Evolutionary conservation across 2,329 filamentous ascomycete species (phyloP).

Genomic region (Colletotrichum coccodes): DNA sequence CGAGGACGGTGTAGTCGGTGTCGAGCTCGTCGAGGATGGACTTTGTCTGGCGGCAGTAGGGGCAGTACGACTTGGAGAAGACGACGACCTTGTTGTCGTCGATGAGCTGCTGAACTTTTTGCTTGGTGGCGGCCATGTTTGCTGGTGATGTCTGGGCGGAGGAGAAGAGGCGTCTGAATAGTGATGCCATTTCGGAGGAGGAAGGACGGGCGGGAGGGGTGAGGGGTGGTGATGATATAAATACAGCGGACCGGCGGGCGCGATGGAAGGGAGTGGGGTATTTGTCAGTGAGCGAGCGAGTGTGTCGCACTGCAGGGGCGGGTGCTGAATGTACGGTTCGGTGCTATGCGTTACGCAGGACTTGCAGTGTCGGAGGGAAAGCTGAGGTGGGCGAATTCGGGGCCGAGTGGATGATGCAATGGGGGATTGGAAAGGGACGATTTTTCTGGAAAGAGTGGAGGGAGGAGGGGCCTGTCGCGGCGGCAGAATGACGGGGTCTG

Average conservation of each 20-base stretch:
- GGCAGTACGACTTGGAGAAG: conserved; percentile 98
- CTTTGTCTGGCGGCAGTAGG: conserved; percentile 89
- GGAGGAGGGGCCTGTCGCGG: neutral
- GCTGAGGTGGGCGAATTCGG: conserved; percentile 4
- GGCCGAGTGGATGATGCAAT: conserved; percentile 29
- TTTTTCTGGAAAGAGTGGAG: neutral
- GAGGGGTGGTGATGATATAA: conserved; percentile 13
- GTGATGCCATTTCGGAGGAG: conserved; percentile 67
- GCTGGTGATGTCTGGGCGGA: conserved; percentile 59
- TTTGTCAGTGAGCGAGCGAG: conserved; percentile 1
- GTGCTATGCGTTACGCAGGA: neutral
- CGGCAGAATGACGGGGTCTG: conserved; percentile 8
- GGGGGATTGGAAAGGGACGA: conserved; percentile 4
- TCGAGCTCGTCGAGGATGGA: conserved; percentile 73
- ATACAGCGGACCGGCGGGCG: neutral
- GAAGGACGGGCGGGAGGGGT: neutral
- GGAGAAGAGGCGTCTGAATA: conserved; percentile 75
- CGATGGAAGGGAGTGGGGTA: neutral
- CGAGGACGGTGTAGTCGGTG: conserved; percentile 79
- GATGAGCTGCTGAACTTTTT: conserved; percentile 87
- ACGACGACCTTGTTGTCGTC: conserved; percentile 91
- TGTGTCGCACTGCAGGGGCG: neutral
- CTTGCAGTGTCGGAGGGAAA: neutral
- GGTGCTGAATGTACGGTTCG: neutral
- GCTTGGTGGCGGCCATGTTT: conserved; percentile 84